Evolutionary conservation across 1,284 basidiomycete species (phyloP).

Genomic region (Melampsora larici-populina): DNA sequence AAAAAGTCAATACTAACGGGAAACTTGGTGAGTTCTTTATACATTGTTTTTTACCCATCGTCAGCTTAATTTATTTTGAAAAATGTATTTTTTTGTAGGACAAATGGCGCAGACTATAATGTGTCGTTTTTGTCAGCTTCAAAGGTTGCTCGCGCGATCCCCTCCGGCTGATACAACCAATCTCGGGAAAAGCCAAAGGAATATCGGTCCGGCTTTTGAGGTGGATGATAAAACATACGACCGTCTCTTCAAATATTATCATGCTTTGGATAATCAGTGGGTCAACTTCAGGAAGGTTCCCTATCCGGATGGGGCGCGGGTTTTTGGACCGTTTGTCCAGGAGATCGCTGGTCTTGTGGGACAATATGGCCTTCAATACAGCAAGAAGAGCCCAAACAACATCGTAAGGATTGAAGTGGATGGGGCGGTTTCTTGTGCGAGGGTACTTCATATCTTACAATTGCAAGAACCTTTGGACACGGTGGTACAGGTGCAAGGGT

Average conservation of each 20-base stretch:
- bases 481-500: background rate
- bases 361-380: background rate
- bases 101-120: background rate
- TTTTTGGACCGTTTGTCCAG: background rate
- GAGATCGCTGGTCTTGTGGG: background rate
- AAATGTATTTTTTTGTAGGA: background rate
- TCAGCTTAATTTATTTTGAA: too few relatives aligned
- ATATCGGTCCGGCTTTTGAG: background rate
- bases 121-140: too few relatives aligned
- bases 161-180: too few relatives aligned
- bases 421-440: background rate
- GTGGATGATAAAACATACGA: background rate
- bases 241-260: background rate
- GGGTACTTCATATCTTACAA: background rate
- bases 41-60: background rate
- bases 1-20: conserved; percentile 17
- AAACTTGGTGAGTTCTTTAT: background rate
- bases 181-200: background rate
- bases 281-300: background rate
- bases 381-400: too few relatives aligned
- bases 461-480: background rate
- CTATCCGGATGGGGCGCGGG: background rate
- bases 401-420: background rate
- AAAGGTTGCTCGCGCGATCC: conserved; percentile 3
- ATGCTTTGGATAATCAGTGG: background rate